Conservation (phyloP, 768 basidiomycete species). For the Leucosporidium yakuticum region DNA sequence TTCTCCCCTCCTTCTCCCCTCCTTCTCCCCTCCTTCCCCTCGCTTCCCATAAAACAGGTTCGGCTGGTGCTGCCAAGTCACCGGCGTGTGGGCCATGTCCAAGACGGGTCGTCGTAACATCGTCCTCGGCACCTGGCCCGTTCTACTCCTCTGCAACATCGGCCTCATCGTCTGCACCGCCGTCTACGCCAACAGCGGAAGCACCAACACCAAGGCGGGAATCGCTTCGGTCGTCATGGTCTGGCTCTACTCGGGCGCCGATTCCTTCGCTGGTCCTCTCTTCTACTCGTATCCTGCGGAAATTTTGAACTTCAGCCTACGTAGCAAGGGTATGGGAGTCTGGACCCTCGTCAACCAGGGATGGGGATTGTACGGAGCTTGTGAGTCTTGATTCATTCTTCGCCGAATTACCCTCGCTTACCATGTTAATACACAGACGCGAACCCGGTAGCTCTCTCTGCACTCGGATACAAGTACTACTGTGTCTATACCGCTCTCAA, state of each 20-base stretch:
- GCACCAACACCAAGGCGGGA: conserved; percentile 23
- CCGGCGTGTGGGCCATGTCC: conserved; percentile 38
- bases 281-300: conserved; percentile 3
- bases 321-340: conserved; percentile 13
- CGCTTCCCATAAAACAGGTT: background rate
- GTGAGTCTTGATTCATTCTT: too few species aligned
- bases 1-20: background rate
- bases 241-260: conserved; percentile 32
- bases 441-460: too few species aligned
- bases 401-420: too few species aligned
- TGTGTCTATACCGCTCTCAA: too few species aligned
- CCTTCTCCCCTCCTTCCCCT: background rate
- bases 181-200: conserved; percentile 31
- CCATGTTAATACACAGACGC: too few species aligned
- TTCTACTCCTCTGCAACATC: conserved; percentile 28
- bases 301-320: background rate
- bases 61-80: conserved; percentile 32
- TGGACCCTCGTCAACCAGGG: conserved; percentile 21
- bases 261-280: background rate
- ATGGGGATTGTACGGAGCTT: conserved; percentile 6
- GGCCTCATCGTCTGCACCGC: conserved; percentile 35
- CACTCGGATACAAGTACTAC: too few species aligned
- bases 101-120: conserved; percentile 36
- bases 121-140: conserved; percentile 32
- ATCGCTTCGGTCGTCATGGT: conserved; percentile 38